Base-by-base conservation (phyloP, 2,329 filamentous ascomycete species). In the Sclerotinia sclerotiorum region DNA sequence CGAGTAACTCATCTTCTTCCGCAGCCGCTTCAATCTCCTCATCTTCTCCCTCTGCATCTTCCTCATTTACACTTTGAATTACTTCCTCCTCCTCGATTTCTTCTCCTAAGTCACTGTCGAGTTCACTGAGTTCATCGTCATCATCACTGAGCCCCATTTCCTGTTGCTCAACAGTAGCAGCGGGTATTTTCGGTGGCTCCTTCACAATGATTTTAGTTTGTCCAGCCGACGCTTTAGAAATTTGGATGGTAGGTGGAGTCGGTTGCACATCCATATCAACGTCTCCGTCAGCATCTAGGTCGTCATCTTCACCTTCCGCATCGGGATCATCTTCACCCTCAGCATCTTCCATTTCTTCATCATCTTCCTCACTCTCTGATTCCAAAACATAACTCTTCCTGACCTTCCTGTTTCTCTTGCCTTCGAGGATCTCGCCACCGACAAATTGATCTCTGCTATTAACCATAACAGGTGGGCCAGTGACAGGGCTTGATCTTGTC, bases 31-130 rank as follows among this genome's bases (percentile, higher is more conserved):
- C 79, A 56, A 79, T 78, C 42, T 80, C 81, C 65, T 83, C 82
- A 60, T 82, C 81, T 49, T 84, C 83, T 32, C 83, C 82, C 21
- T 80, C 79, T 51, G 82, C 74, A 70, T 79, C 77, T 66, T 79
- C 79, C 44, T 78, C 73, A 55, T 81, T 78, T 11, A 78, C 79
- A 61, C 71, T 73, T 61, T 74, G 73, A 70, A 74, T 74, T 21
- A 84, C 83, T 60, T 84, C 84, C 56, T 85, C 84, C 39, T 82
- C 80, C 27, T 83, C 82, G 55, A 82, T 80, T 32, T 84, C 83
- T 44, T 84, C 82, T 11, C 77, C 79, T 55, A 76, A 27, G 32
- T 76, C 74, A 32, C 77, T 75, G 46, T 77, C 76, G 21, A 78
- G 68, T 24, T 77, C 76, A 65, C 76, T 78, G 66, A 78, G 69